Evolutionary conservation across 768 basidiomycete species (phyloP), one percentile per base, ranked within the genome.

Genomic region (Hemileccinum rubropunctum): DNA sequence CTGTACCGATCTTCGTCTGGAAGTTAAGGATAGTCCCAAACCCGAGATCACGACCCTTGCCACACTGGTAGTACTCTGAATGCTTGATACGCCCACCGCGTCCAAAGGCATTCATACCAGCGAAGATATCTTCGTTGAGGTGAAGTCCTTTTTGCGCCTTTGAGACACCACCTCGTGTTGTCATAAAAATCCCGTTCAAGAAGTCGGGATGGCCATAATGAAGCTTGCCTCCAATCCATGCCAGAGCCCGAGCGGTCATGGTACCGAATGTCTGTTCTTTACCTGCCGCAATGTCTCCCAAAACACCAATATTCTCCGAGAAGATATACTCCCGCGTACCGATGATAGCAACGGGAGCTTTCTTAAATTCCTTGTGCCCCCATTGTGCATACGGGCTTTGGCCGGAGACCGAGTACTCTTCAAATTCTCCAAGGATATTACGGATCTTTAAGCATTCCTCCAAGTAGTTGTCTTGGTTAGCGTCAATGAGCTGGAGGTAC

Each of bases 181-280:
- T 91, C 97, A 99, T 98, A 76, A 97, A 99, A 27, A 89, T 85
- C 36, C 88, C 95, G 66, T 97, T 97, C 52, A 99, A 77, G 81
- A 99, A 98, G 83, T 99, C 97, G 8, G 97, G 97, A 71, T 98
- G 97, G 48, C 97, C 97, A 61, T 98, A 98, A 72, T 98, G 97
- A 57, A 98, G 77, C 69, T 98, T 98, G 53, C 97, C 97, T 34
- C 97, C 97, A 50, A 98, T 95, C 88, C 92, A 98, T 3, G 95
- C 91, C 53, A 97, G 74, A 0, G 90, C 87, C 65, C 95, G 88
- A 35, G 95, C 95, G 0, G 95, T 93, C 79, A 98, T 85, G 10
- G 97, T 99, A 72, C 97, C 97, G 71, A 99, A 99, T 40, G 97
- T 99, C 73, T 99, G 97, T 73, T 99, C 97, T 77, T 99, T 98